phyloP scores from a whole-genome alignment of 1,139 yeast species.

The Suhomyces ambrosiae region DNA sequence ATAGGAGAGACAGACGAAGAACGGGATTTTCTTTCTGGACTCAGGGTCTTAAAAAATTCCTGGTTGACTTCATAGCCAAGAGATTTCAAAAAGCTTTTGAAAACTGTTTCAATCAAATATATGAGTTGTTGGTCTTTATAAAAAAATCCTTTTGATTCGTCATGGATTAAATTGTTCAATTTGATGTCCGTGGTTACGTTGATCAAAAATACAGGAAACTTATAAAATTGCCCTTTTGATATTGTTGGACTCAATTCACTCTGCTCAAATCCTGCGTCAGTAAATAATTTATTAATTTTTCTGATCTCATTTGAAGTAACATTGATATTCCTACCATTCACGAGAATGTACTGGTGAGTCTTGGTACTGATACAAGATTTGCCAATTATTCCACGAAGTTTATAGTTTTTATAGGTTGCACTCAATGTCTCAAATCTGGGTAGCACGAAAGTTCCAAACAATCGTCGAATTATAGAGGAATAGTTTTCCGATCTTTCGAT shows the following conservation, averaged over 20 bases:
- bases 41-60: neutral
- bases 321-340: constrained; percentile 41
- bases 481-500: neutral
- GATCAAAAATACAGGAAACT: constrained; percentile 43
- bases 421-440: constrained; percentile 21
- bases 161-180: constrained; percentile 22
- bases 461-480: constrained; percentile 27
- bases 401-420: constrained; percentile 25
- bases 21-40: neutral
- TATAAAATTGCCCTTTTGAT: constrained; percentile 27
- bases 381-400: constrained; percentile 35
- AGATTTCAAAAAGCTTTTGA: constrained; percentile 28
- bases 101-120: constrained; percentile 30
- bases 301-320: constrained; percentile 27
- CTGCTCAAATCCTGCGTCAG: constrained; percentile 18
- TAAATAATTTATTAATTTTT: constrained; percentile 31
- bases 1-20: neutral
- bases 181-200: constrained; percentile 19
- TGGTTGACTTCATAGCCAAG: constrained; percentile 3
- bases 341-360: constrained; percentile 46
- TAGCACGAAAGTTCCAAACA: constrained; percentile 23
- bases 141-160: constrained; percentile 13
- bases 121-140: neutral
- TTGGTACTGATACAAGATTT: constrained; percentile 31
- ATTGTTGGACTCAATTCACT: constrained; percentile 20